A percentile compares a stretch with the other conserved stretches of the same genome.
These are phyloP conservation scores for Gymnopus androsaceus DNA, from an alignment of 1,284 basidiomycete species.

Conservation along the genomic window DNA sequence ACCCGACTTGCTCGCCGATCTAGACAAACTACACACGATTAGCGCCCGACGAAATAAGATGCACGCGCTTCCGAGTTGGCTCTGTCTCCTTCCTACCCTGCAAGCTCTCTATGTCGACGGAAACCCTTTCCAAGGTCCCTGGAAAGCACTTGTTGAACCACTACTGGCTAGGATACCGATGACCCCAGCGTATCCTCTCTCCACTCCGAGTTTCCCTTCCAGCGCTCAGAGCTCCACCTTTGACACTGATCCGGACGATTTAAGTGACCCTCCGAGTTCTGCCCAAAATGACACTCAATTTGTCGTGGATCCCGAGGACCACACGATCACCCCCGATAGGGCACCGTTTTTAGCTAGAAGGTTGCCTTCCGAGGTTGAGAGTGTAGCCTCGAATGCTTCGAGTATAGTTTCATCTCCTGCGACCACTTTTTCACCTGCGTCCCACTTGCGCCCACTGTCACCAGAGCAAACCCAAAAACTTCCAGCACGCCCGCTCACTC, in stretches of 20 bases:
- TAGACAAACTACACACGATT: slow-evolving; percentile 82
- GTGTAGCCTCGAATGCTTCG: not conserved
- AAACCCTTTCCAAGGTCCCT: slow-evolving; percentile 91
- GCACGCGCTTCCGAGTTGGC: slow-evolving; percentile 90
- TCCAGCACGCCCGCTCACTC: slow-evolving; percentile 47
- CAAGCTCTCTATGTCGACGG: slow-evolving; percentile 90
- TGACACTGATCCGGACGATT: slow-evolving; percentile 52
- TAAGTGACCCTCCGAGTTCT: slow-evolving; percentile 45
- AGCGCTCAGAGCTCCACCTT: slow-evolving; percentile 39
- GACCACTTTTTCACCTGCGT: slow-evolving; percentile 51
- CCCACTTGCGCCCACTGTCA: not conserved
- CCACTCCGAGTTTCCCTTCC: slow-evolving; percentile 61
- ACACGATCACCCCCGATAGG: slow-evolving; percentile 69
- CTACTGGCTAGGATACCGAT: slow-evolving; percentile 63
- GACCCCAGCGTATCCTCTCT: slow-evolving; percentile 65
- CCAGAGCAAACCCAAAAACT: slow-evolving; percentile 25
- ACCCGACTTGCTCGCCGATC: slow-evolving; percentile 65
- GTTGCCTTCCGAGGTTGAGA: slow-evolving; percentile 5
- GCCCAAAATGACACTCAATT: slow-evolving; percentile 30
- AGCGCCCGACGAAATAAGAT: slow-evolving; percentile 89
- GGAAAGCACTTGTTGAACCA: slow-evolving; percentile 87
- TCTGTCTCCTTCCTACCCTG: slow-evolving; percentile 80
- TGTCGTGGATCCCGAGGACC: slow-evolving; percentile 54
- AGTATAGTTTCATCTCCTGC: not conserved
- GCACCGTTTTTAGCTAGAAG: slow-evolving; percentile 37